Percentiles rank a stretch among this genome's conserved stretches.
Conservation (phyloP, 176 grass and related monocot species). For the Dendrocalamus sinicus region DNA sequence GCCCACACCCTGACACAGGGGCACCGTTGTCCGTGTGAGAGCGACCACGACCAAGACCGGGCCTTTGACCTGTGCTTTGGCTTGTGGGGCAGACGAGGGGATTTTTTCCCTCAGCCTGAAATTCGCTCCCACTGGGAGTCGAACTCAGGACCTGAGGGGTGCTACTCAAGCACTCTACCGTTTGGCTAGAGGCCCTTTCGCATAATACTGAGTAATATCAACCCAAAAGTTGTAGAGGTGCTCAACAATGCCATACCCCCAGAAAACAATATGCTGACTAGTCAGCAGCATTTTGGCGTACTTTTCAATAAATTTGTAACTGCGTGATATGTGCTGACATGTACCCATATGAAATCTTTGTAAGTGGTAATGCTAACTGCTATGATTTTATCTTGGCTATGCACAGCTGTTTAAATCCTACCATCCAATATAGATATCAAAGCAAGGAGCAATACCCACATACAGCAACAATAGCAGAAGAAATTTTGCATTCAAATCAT, state of each 20-base stretch:
- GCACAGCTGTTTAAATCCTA: constrained; percentile 16
- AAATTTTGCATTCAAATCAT: not conserved
- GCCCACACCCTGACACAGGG: too few species aligned
- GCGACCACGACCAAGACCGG: too few species aligned
- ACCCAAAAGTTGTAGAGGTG: not conserved
- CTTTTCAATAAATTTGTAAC: not conserved
- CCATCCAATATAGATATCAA: not conserved
- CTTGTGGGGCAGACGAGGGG: too few species aligned
- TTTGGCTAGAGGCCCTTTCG: too few species aligned
- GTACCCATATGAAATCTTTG: not conserved
- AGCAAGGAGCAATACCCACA: not conserved
- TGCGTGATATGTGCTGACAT: constrained; percentile 1
- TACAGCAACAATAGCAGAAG: not conserved
- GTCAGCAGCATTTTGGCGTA: constrained; percentile 18
- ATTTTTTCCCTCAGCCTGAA: too few species aligned
- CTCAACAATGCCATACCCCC: constrained; percentile 23
- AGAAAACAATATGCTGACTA: not conserved
- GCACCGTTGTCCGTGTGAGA: too few species aligned
- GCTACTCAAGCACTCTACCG: too few species aligned
- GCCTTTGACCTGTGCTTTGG: too few species aligned
- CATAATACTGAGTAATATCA: not conserved
- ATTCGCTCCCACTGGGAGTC: too few species aligned
- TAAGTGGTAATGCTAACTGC: not conserved
- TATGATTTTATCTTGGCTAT: not conserved
- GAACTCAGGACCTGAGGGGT: too few species aligned